These are phyloP conservation scores for Podospora tetraspora DNA, from an alignment of 495 filamentous ascomycete species.

Conservation along the genomic window DNA sequence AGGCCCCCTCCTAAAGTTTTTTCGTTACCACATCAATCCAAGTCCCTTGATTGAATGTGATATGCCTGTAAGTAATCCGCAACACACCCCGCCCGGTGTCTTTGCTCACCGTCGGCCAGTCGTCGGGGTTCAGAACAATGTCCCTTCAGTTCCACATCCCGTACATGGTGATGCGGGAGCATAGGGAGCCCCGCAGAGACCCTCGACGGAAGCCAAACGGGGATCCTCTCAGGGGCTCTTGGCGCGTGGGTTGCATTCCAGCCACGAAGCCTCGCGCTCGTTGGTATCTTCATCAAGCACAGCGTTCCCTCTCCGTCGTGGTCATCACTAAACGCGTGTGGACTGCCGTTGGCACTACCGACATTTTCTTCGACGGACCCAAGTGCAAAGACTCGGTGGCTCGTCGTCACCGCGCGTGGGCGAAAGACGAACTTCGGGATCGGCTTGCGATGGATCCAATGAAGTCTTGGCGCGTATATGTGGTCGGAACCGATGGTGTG, in stretches of 20 bases:
- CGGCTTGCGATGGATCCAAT: background rate
- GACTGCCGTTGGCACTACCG: background rate
- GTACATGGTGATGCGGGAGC: background rate
- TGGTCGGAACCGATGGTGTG: background rate
- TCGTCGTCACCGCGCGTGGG: background rate
- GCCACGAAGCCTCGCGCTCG: background rate
- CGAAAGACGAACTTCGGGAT: background rate
- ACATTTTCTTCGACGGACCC: background rate
- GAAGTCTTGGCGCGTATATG: background rate
- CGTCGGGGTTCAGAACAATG: background rate
- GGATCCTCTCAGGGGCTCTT: background rate
- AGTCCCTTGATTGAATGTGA: background rate
- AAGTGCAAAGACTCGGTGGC: background rate
- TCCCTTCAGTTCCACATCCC: background rate
- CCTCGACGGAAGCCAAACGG: background rate
- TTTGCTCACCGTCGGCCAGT: background rate
- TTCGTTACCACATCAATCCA: background rate
- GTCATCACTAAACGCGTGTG: background rate
- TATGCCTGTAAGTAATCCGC: background rate
- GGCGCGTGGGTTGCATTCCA: background rate
- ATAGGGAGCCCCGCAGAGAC: background rate
- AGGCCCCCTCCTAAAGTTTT: background rate
- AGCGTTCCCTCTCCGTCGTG: background rate
- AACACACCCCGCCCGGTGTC: background rate
- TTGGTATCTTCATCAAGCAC: background rate